Conservation (phyloP, 306 rosid species). For the Vigna hirtella region DNA sequence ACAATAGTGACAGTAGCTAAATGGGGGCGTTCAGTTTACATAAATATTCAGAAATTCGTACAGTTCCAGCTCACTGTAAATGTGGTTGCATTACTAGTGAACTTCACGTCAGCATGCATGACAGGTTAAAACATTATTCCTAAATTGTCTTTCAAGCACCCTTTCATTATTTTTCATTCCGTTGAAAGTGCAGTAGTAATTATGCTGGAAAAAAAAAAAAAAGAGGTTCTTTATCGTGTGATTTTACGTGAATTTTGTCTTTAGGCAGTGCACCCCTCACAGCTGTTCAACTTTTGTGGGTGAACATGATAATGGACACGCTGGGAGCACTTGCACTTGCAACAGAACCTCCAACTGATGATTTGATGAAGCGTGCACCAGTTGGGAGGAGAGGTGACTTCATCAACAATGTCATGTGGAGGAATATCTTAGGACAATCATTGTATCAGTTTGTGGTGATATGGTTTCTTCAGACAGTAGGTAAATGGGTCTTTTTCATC, state of each 20-base stretch:
- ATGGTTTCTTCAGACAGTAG: conserved; percentile 81
- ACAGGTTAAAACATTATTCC: conserved; percentile 66
- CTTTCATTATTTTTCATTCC: neutral
- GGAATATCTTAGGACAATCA: conserved; percentile 91
- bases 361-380: conserved; percentile 83
- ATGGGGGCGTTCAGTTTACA: conserved; percentile 98
- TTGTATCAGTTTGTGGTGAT: conserved; percentile 76
- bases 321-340: conserved; percentile 98
- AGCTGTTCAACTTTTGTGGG: conserved; percentile 98
- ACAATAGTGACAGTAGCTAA: conserved; percentile 92
- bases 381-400: conserved; percentile 89
- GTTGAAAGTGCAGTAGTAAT: neutral
- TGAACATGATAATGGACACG: conserved; percentile 99
- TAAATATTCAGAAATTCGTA: conserved; percentile 94
- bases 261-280: conserved; percentile 97
- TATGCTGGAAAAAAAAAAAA: neutral
- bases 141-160: neutral
- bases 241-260: conserved; percentile 36
- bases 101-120: conserved; percentile 88
- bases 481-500: conserved; percentile 67
- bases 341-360: conserved; percentile 96
- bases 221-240: conserved; percentile 14
- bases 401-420: conserved; percentile 94
- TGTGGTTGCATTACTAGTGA: conserved; percentile 88
- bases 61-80: conserved; percentile 96